Conservation (phyloP, 2,329 filamentous ascomycete species). For the Botryotinia calthae region DNA sequence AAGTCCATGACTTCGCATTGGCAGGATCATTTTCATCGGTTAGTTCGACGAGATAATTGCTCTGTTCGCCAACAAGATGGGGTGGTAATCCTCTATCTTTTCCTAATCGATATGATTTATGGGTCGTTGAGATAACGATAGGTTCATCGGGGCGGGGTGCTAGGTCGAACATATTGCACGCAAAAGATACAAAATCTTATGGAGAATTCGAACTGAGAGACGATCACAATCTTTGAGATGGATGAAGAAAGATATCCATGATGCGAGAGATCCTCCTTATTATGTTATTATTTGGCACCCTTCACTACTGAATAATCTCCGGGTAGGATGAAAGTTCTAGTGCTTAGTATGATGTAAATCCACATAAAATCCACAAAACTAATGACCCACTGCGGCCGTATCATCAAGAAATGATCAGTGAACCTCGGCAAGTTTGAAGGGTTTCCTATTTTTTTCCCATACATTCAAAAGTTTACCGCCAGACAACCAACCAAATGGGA, state of each 20-base stretch:
- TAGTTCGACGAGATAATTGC: slow-evolving; percentile 23
- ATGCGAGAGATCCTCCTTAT: slow-evolving; percentile 3
- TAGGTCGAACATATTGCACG: slow-evolving; percentile 19
- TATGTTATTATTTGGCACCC: background rate
- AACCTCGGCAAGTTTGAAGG: slow-evolving; percentile 1
- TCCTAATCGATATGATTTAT: slow-evolving; percentile 18
- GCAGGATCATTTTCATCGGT: slow-evolving; percentile 21
- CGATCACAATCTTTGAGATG: slow-evolving; percentile 13
- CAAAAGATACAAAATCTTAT: background rate
- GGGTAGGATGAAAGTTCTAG: background rate
- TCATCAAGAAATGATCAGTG: background rate
- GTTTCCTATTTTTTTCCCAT: background rate
- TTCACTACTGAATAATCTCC: slow-evolving; percentile 5
- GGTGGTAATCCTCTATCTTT: slow-evolving; percentile 20
- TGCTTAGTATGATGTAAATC: background rate
- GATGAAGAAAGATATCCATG: background rate
- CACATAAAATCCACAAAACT: background rate
- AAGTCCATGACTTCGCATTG: slow-evolving; percentile 22
- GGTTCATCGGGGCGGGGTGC: slow-evolving; percentile 10
- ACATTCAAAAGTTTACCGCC: background rate
- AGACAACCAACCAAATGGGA: background rate
- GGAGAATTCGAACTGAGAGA: background rate
- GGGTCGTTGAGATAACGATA: slow-evolving; percentile 15
- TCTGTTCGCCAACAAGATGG: slow-evolving; percentile 12
- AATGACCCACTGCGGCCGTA: background rate